Evolutionary conservation across 169 alveolate species (phyloP).

Genomic region (Cryptosporidium meleagridis): DNA sequence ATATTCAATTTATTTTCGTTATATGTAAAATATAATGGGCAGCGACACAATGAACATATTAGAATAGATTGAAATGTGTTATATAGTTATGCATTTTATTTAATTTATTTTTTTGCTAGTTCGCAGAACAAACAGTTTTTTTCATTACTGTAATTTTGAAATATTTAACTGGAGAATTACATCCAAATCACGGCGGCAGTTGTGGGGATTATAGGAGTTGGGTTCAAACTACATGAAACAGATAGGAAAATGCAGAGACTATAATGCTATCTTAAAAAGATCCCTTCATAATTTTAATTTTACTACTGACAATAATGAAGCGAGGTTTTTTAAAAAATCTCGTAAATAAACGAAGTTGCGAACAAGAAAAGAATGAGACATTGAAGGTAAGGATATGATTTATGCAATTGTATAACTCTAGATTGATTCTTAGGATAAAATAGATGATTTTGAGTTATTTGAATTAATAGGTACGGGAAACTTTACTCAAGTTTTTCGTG

Average conservation of each 20-base stretch:
- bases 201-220: background rate
- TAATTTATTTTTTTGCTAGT: background rate
- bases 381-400: conserved; percentile 19
- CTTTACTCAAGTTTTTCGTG: conserved; percentile 55
- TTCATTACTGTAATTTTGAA: background rate
- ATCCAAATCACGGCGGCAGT: background rate
- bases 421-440: background rate
- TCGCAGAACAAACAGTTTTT: background rate
- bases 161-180: background rate
- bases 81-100: no score
- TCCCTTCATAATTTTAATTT: background rate
- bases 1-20: background rate
- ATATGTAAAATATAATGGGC: no score
- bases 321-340: conserved; percentile 47
- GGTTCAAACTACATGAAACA: background rate
- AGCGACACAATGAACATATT: background rate
- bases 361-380: background rate
- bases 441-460: conserved; percentile 19
- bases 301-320: background rate
- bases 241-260: background rate
- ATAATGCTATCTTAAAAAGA: background rate
- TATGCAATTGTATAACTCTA: background rate
- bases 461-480: conserved; percentile 67
- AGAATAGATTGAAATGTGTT: no score
- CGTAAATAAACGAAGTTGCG: background rate